phyloP scores from a whole-genome alignment of 177 flowering plant species.

The Vitis hybrid region DNA sequence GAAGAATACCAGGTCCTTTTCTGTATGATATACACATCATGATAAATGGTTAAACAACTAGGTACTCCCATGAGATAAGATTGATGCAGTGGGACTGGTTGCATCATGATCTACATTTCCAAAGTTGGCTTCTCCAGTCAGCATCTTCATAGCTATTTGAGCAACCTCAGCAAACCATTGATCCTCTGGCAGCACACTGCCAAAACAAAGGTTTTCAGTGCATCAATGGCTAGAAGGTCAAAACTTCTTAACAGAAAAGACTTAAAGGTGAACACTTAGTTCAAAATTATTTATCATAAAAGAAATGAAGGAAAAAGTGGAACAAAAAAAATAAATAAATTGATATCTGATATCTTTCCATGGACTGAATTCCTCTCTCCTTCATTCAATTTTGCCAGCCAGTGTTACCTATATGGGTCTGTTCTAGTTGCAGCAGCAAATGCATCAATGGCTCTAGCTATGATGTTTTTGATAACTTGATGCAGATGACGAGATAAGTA shows the following conservation, averaged over 20 bases:
- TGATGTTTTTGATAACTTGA: slow-evolving; percentile 63
- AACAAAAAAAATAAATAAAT: no score
- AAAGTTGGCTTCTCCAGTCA: slow-evolving; percentile 50
- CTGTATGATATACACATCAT: no score
- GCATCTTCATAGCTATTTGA: slow-evolving; percentile 62
- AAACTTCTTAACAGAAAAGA: background rate
- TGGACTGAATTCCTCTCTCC: no score
- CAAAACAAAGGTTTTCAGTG: slow-evolving; percentile 2
- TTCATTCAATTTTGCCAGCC: no score
- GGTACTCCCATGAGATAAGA: slow-evolving; percentile 46
- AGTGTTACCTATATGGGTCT: slow-evolving; percentile 60
- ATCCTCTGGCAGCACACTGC: slow-evolving; percentile 66
- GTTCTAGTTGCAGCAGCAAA: slow-evolving; percentile 45
- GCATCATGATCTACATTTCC: slow-evolving; percentile 35
- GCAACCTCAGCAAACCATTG: slow-evolving; percentile 77
- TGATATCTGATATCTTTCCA: no score
- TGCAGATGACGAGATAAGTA: slow-evolving; percentile 66
- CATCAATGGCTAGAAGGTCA: background rate
- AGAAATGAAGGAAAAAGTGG: background rate
- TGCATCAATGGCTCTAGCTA: slow-evolving; percentile 62
- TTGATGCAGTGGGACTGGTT: slow-evolving; percentile 58
- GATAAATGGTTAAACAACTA: slow-evolving; percentile 5
- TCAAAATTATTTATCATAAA: no score
- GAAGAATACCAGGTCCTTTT: no score
- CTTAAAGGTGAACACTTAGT: no score